A percentile compares a stretch with the other conserved stretches of the same genome.
These are phyloP conservation scores for Suillus tomentosus DNA, from an alignment of 768 basidiomycete species.

Conservation along the genomic window DNA sequence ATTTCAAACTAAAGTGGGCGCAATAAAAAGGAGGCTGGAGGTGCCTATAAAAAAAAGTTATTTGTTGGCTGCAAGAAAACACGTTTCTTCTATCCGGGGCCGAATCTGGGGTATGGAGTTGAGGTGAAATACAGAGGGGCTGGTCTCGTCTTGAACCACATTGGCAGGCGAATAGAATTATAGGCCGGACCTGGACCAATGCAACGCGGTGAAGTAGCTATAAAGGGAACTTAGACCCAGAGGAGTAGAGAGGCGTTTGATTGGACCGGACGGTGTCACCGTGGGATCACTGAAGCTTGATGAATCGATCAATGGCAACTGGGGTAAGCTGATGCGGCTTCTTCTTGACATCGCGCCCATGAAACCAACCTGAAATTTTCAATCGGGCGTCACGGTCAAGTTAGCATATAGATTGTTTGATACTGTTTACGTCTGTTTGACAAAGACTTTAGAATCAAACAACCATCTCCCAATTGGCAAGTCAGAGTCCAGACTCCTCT, in stretches of 20 bases:
- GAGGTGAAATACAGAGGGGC: neutral
- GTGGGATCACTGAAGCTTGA: neutral
- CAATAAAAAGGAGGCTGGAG: neutral
- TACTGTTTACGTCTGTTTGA: slow-evolving; percentile 23
- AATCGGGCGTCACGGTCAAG: neutral
- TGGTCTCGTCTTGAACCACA: neutral
- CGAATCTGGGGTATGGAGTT: slow-evolving; percentile 10
- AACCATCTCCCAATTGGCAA: slow-evolving; percentile 21
- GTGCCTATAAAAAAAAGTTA: neutral
- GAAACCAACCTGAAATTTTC: neutral
- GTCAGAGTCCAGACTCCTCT: neutral
- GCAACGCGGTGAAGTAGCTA: neutral
- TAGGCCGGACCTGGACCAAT: too few species aligned
- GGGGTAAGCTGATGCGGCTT: neutral
- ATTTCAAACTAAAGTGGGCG: neutral
- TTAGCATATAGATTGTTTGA: neutral
- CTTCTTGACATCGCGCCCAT: neutral
- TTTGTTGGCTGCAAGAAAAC: neutral
- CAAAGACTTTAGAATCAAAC: slow-evolving; percentile 33
- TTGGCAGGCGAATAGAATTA: neutral
- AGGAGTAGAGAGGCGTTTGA: neutral
- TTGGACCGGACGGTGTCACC: neutral
- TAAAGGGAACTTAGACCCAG: neutral
- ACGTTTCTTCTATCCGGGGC: neutral
- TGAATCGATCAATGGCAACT: neutral